A percentile compares a stretch with the other conserved stretches of the same genome.
These are phyloP conservation scores for Gonapodya sp. DNA, from an alignment of 192 early-diverging fungal species.

Conservation along the genomic window DNA sequence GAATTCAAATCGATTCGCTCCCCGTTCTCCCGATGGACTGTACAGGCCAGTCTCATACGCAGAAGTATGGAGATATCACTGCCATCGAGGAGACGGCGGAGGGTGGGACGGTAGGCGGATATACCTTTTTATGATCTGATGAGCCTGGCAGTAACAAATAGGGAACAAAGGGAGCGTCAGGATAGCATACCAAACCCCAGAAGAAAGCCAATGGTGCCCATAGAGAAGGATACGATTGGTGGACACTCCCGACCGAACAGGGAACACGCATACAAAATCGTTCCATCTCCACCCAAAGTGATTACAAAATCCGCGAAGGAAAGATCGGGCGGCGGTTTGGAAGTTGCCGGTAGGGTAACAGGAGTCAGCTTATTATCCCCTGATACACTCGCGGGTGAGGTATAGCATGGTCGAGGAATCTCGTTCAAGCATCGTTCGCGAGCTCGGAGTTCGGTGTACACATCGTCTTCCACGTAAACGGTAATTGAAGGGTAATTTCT, in stretches of 20 bases:
- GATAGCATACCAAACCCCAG: conserved; percentile 60
- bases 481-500: conserved; percentile 39
- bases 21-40: conserved; percentile 45
- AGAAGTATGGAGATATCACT: conserved; percentile 50
- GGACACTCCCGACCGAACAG: conserved; percentile 67
- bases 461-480: conserved; percentile 8
- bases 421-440: not conserved
- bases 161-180: not conserved
- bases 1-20: conserved; percentile 23
- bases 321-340: not conserved
- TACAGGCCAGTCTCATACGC: conserved; percentile 68
- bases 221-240: conserved; percentile 85
- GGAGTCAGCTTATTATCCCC: conserved; percentile 27
- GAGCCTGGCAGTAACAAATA: conserved; percentile 17
- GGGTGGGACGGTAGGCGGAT: conserved; percentile 41
- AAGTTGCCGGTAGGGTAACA: conserved; percentile 54
- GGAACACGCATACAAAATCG: conserved; percentile 76
- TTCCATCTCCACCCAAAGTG: conserved; percentile 91
- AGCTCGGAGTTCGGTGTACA: not conserved
- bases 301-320: conserved; percentile 58
- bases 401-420: not conserved
- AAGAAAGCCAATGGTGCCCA: conserved; percentile 88
- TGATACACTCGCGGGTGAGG: not conserved
- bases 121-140: conserved; percentile 38
- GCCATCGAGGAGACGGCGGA: conserved; percentile 54